These are phyloP conservation scores for Zalaria sp. DNA, from an alignment of 2,329 filamentous ascomycete genomes.

Conservation along the genomic window DNA sequence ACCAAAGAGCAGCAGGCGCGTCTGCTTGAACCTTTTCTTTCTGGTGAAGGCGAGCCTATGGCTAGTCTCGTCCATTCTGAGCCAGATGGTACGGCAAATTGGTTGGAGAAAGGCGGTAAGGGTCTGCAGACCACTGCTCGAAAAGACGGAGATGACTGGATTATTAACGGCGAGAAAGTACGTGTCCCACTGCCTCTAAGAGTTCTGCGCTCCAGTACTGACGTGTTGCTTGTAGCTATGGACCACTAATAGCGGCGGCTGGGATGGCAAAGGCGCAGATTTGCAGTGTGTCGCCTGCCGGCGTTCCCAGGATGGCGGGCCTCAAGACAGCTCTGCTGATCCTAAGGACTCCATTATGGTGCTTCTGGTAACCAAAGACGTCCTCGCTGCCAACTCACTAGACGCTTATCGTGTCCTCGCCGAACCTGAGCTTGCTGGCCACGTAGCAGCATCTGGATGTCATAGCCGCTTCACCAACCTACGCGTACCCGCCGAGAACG, in stretches of 20 bases:
- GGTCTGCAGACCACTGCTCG: slow-evolving; percentile 37
- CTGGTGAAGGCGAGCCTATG: slow-evolving; percentile 29
- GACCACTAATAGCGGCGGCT: slow-evolving; percentile 41
- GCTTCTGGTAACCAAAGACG: slow-evolving; percentile 33
- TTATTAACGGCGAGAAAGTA: slow-evolving; percentile 41
- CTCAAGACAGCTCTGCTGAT: slow-evolving; percentile 8
- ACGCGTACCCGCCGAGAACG: slow-evolving; percentile 31
- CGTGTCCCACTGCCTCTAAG: too few species aligned
- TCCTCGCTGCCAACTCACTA: slow-evolving; percentile 30
- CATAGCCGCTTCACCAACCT: slow-evolving; percentile 35
- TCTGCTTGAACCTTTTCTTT: slow-evolving; percentile 36
- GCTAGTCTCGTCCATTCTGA: slow-evolving; percentile 40
- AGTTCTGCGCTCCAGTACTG: too few species aligned
- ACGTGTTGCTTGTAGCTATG: slow-evolving; percentile 25
- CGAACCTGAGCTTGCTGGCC: slow-evolving; percentile 31
- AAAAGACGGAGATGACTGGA: slow-evolving; percentile 35
- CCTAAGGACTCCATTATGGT: slow-evolving; percentile 30
- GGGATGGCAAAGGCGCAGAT: slow-evolving; percentile 38
- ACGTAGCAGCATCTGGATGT: slow-evolving; percentile 35
- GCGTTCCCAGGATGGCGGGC: slow-evolving; percentile 10
- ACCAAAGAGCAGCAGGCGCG: slow-evolving; percentile 24
- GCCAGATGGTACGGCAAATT: slow-evolving; percentile 39
- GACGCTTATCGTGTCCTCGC: slow-evolving; percentile 32
- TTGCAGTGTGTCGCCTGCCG: slow-evolving; percentile 40
- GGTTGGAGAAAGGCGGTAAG: slow-evolving; percentile 32